phyloP scores from a whole-genome alignment of 2,329 filamentous ascomycete species.

The Penicillium italicum region DNA sequence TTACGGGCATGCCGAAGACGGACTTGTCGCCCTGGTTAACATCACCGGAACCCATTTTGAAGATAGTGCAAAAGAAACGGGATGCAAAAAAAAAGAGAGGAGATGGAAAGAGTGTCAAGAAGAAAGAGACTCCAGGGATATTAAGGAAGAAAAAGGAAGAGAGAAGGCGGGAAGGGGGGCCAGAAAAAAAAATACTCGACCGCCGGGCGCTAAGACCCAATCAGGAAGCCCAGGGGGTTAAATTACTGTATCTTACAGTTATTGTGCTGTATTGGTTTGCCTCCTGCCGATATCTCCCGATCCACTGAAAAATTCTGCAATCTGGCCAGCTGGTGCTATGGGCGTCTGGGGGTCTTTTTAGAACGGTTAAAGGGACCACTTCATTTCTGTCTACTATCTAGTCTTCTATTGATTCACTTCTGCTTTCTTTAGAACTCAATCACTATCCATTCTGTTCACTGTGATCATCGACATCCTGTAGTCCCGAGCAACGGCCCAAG shows the following conservation, averaged over 20 bases:
- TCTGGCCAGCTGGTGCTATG: slow-evolving; percentile 4
- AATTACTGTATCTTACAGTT: slow-evolving; percentile 11
- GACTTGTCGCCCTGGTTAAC: slow-evolving; percentile 52
- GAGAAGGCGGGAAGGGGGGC: slow-evolving; percentile 34
- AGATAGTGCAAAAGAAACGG: slow-evolving; percentile 39
- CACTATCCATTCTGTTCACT: background rate
- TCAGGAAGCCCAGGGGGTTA: slow-evolving; percentile 16
- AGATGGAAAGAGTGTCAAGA: slow-evolving; percentile 35
- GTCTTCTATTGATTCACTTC: background rate
- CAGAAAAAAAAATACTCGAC: slow-evolving; percentile 40
- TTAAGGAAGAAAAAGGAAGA: slow-evolving; percentile 43
- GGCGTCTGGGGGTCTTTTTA: background rate
- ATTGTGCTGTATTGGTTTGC: slow-evolving; percentile 12
- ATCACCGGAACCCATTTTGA: slow-evolving; percentile 48
- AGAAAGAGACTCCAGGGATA: slow-evolving; percentile 32
- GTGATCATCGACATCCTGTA: slow-evolving; percentile 7
- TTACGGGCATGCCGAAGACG: slow-evolving; percentile 53
- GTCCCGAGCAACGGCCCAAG: slow-evolving; percentile 25
- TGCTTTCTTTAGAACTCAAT: background rate
- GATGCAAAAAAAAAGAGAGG: slow-evolving; percentile 41
- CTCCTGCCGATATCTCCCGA: slow-evolving; percentile 41
- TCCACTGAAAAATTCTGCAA: slow-evolving; percentile 19
- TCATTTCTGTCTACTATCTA: background rate
- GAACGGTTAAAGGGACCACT: background rate
- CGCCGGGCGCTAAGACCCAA: slow-evolving; percentile 30